These are phyloP conservation scores for Meyerozyma elateridarum DNA, from an alignment of 1,139 yeast species.

Conservation along the genomic window DNA sequence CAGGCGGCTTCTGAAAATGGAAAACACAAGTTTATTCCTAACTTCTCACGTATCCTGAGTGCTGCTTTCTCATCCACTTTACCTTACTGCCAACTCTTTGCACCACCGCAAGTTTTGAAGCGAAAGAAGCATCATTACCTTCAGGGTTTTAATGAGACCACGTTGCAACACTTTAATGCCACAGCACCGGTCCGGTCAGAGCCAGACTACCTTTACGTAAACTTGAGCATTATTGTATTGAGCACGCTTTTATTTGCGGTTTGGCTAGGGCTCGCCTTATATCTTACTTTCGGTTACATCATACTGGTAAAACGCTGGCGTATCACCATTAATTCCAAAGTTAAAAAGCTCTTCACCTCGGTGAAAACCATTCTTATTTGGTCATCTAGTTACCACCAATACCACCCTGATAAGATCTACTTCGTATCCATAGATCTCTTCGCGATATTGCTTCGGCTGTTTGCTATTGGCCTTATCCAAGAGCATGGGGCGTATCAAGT, in stretches of 20 bases:
- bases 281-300: constrained; percentile 30
- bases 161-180: too few relatives aligned
- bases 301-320: constrained; percentile 17
- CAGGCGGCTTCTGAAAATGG: constrained; percentile 17
- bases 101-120: too few relatives aligned
- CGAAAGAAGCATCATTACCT: too few relatives aligned
- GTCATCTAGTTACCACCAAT: constrained; percentile 42
- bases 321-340: constrained; percentile 17
- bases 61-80: constrained; percentile 25
- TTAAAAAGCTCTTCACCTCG: constrained; percentile 43
- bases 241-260: constrained; percentile 30
- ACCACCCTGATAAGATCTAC: constrained; percentile 38
- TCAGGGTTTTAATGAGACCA: too few relatives aligned
- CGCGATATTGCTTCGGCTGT: constrained; percentile 28
- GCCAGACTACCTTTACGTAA: too few relatives aligned
- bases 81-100: constrained; percentile 24
- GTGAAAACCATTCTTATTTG: constrained; percentile 43
- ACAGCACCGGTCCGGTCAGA: too few relatives aligned
- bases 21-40: constrained; percentile 14
- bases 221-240: constrained; percentile 17
- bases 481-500: constrained; percentile 43
- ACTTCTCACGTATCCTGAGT: constrained; percentile 12
- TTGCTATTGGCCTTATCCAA: constrained; percentile 43
- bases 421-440: constrained; percentile 34
- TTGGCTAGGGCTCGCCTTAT: constrained; percentile 28